Evolutionary conservation across 139 green algal species (phyloP).

Genomic region (Closterium sp.): DNA sequence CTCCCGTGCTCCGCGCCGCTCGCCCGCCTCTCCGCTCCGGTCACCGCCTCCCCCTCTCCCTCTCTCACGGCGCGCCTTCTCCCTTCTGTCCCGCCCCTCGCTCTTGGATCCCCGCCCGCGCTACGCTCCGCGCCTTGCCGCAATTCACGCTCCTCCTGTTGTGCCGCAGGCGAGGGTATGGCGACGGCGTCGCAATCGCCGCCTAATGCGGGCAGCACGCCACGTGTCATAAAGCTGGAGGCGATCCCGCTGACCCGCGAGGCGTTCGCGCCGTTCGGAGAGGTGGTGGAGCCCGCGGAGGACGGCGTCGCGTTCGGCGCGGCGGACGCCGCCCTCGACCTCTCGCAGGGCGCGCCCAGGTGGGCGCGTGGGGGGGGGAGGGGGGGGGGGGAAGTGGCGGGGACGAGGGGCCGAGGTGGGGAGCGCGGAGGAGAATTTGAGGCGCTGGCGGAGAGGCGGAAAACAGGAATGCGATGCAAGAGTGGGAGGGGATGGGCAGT

Average conservation of each 20-base stretch:
- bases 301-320: conserved; percentile 33
- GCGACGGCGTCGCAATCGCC: neutral
- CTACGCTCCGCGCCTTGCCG: neutral
- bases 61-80: neutral
- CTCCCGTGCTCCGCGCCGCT: neutral
- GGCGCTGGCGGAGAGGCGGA: no score
- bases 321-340: conserved; percentile 42
- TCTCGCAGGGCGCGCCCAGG: conserved; percentile 35
- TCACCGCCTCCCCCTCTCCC: neutral
- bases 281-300: conserved; percentile 36
- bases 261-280: conserved; percentile 43
- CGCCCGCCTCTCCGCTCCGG: neutral
- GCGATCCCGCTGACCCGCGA: conserved; percentile 31
- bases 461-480: no score
- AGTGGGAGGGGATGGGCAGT: no score
- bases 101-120: neutral
- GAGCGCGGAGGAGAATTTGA: neutral
- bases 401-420: neutral
- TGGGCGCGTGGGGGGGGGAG: no score
- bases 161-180: neutral
- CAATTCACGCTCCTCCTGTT: neutral
- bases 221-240: neutral
- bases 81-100: neutral
- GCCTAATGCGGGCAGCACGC: neutral
- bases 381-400: neutral